Base-by-base conservation (phyloP, 306 rosid genomes). In the Glycine tomentella region DNA sequence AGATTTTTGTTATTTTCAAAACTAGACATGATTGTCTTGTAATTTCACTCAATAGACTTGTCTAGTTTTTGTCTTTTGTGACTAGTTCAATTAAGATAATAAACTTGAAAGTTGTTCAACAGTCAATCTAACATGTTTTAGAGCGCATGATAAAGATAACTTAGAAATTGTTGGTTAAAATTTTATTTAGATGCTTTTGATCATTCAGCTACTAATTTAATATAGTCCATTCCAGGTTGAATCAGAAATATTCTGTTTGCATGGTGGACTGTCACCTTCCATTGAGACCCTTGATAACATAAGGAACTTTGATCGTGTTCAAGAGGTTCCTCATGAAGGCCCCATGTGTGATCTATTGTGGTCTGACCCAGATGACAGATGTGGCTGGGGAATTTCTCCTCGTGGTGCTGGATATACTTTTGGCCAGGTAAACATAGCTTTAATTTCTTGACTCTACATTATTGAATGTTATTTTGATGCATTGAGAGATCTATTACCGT, bases 381-480 rank as follows among this genome's bases (percentile, higher is more conserved):
- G 99, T 78, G 99, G 99, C 69, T 96, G 99, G 99, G 99, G 99
- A 68, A 96, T 96, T 87, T 96, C 99, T 73, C 99, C 99, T 71
- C 98, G 98, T 12, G 99, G 99, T 71, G 99, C 99, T 68, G 98
- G 99, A 53, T 96, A 93, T 86, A 96, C 99, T 66, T 96, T 96
- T 89, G 99, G 99, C 76, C 97, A 93, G 97, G 99, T 96, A 86
- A 78, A 63, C 73, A 70, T 55, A 62, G 52, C 78, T 81, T 63
- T 36, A 56, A 25, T 83, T 71, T 53, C 64, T 76, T 67, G 53
- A 53, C 77, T 65, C 65, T 33, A 12, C 20, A 3, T 46, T 13
- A 45, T 50, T 83, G 74, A 42, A 8, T n/a, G 51, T 57, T 14
- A 58, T 73, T 4, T 64, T 72, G 66, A 77, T 72, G 73, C 76